Evolutionary conservation across 2,329 filamentous ascomycete genomes (phyloP).

Genomic region (Phyllosticta citrichinensis): DNA sequence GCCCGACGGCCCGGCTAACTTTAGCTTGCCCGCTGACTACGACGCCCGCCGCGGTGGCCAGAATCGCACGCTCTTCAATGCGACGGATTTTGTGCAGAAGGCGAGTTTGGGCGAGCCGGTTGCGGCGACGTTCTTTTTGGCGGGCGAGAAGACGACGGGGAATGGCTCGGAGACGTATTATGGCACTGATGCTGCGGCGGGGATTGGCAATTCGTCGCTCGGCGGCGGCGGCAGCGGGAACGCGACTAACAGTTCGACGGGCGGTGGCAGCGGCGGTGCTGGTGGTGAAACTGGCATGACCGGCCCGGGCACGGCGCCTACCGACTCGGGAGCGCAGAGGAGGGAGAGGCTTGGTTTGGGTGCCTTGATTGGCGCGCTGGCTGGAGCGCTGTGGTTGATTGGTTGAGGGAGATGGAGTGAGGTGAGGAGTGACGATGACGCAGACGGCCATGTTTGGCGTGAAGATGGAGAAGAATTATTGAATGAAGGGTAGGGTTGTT

Average conservation of each 20-base stretch:
- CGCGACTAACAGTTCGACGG: not conserved
- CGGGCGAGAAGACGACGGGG: not conserved
- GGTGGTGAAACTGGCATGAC: not conserved
- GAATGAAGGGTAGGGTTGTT: not conserved
- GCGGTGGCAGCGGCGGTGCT: not conserved
- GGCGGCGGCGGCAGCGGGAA: not conserved
- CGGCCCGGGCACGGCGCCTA: not conserved
- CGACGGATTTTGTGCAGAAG: not conserved
- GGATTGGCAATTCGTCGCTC: not conserved
- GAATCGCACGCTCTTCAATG: conserved; percentile 1
- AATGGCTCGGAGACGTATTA: not conserved
- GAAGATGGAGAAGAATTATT: not conserved
- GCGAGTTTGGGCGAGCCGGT: not conserved
- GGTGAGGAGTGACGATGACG: not conserved
- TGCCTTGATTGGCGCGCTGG: not conserved
- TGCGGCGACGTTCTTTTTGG: conserved; percentile 9
- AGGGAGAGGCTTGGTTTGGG: not conserved
- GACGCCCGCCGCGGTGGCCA: not conserved
- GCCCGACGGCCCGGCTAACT: not conserved
- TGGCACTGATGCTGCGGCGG: not conserved
- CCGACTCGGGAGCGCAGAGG: not conserved
- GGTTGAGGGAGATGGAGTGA: not conserved
- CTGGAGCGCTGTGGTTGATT: conserved; percentile 1
- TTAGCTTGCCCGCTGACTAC: not conserved
- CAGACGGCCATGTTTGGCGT: no score